phyloP scores from a whole-genome alignment of 2,329 filamentous ascomycete species.

The Orbilia brochopaga region DNA sequence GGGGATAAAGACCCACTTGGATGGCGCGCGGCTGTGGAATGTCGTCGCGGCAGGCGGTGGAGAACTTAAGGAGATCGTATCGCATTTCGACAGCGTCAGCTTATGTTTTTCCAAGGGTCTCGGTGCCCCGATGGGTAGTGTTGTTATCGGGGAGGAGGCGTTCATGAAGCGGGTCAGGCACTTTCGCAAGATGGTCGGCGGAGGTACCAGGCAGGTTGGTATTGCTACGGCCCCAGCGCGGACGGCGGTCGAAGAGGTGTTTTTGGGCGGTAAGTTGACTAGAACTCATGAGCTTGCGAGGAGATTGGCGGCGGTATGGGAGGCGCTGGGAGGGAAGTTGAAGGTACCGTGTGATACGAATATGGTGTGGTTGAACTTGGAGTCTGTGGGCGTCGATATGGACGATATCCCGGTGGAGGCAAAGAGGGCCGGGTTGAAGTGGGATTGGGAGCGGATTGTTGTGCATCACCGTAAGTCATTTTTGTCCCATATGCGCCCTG shows the following conservation, averaged over 20 bases:
- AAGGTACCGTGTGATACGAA: conserved; percentile 80
- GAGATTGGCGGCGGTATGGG: conserved; percentile 71
- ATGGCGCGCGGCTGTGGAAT: conserved; percentile 65
- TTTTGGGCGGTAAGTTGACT: conserved; percentile 69
- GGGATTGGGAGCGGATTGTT: conserved; percentile 68
- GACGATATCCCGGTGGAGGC: conserved; percentile 65
- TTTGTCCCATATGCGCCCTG: background rate
- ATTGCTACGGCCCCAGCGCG: conserved; percentile 76
- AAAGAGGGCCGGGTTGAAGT: conserved; percentile 65
- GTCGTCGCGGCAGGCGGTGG: conserved; percentile 61
- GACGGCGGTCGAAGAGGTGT: conserved; percentile 80
- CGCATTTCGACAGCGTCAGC: conserved; percentile 62
- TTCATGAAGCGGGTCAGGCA: conserved; percentile 47
- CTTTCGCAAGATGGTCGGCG: conserved; percentile 75
- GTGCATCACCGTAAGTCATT: conserved; percentile 67
- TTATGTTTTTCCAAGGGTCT: conserved; percentile 65
- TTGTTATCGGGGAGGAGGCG: conserved; percentile 50
- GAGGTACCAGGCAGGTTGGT: conserved; percentile 77
- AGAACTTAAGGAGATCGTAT: conserved; percentile 48
- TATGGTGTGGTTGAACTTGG: conserved; percentile 84
- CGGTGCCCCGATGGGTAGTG: conserved; percentile 63
- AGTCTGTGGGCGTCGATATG: conserved; percentile 64
- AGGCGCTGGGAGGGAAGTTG: conserved; percentile 70
- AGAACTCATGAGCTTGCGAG: conserved; percentile 69
- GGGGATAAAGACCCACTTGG: conserved; percentile 62